Evolutionary conservation across 441 rosid species (phyloP).

Genomic region (Bocquillonia castaneifolia): DNA sequence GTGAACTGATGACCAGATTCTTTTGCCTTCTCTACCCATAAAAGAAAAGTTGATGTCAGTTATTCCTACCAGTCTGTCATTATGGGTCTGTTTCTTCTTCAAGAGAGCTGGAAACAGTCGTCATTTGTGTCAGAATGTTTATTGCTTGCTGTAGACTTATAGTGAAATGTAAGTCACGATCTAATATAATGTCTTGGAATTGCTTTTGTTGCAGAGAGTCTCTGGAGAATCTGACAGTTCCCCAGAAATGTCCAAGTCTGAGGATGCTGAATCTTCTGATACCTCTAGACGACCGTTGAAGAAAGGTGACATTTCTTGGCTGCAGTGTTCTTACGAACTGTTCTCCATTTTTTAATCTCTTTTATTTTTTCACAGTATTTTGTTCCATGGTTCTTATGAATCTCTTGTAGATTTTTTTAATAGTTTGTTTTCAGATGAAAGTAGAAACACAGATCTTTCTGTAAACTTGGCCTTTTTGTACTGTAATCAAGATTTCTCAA

Average conservation of each 20-base stretch:
- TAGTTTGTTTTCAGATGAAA: neutral
- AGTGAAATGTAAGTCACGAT: neutral
- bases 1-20: neutral
- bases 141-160: neutral
- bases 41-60: neutral
- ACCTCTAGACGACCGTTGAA: slow-evolving; percentile 49
- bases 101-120: neutral
- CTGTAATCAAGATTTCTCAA: neutral
- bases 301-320: slow-evolving; percentile 51
- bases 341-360: slow-evolving; percentile 2
- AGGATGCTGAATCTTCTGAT: slow-evolving; percentile 42
- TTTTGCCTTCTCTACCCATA: neutral
- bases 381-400: neutral
- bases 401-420: neutral
- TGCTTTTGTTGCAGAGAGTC: slow-evolving; percentile 39
- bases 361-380: neutral
- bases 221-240: slow-evolving; percentile 53
- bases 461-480: neutral
- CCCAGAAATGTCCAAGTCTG: slow-evolving; percentile 45
- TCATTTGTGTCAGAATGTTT: neutral
- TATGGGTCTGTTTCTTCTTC: neutral
- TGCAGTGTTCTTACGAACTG: neutral
- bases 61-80: neutral
- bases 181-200: slow-evolving; percentile 6
- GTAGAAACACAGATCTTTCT: neutral